These are phyloP conservation scores for Pyropia haitanensis DNA, from an alignment of 23 red algal genomes.

Conservation along the genomic window DNA sequence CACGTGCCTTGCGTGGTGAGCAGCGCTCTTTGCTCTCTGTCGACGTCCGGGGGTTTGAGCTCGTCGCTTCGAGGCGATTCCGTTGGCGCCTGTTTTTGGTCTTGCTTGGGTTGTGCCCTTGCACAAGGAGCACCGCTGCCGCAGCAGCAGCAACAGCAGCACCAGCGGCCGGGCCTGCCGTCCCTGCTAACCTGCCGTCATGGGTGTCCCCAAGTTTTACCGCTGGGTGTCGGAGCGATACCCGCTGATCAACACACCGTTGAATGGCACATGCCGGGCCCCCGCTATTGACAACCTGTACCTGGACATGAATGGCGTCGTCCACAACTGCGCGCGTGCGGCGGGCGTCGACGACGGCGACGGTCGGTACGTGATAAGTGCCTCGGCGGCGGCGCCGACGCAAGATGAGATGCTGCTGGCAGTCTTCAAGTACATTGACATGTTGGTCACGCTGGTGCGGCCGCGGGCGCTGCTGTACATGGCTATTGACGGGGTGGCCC, in stretches of 20 bases:
- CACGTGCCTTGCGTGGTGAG: no score
- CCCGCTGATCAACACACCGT: constrained; percentile 58
- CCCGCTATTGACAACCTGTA: constrained; percentile 87
- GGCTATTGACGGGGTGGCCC: constrained; percentile 89
- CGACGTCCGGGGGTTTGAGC: no score
- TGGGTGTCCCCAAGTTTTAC: constrained; percentile 96
- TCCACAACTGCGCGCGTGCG: constrained; percentile 78
- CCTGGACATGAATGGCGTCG: constrained; percentile 91
- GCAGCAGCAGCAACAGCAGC: no score
- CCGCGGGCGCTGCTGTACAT: constrained; percentile 62
- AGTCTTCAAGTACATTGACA: constrained; percentile 89
- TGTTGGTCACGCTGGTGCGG: constrained; percentile 56
- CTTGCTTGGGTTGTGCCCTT: no score
- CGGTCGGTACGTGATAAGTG: constrained; percentile 24
- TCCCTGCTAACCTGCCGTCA: constrained; percentile 1
- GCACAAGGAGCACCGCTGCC: no score
- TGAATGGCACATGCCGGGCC: constrained; percentile 8
- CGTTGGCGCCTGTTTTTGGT: no score
- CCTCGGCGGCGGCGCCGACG: constrained; percentile 13
- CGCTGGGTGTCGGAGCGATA: constrained; percentile 90
- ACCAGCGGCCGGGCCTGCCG: not conserved
- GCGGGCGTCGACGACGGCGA: constrained; percentile 11
- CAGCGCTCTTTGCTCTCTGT: no score
- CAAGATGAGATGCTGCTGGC: constrained; percentile 54
- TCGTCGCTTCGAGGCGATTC: no score